Percentiles rank a stretch among this genome's conserved stretches.
These are phyloP conservation scores for Boletus sensibilis DNA, from an alignment of 768 basidiomycete species.

Conservation along the genomic window DNA sequence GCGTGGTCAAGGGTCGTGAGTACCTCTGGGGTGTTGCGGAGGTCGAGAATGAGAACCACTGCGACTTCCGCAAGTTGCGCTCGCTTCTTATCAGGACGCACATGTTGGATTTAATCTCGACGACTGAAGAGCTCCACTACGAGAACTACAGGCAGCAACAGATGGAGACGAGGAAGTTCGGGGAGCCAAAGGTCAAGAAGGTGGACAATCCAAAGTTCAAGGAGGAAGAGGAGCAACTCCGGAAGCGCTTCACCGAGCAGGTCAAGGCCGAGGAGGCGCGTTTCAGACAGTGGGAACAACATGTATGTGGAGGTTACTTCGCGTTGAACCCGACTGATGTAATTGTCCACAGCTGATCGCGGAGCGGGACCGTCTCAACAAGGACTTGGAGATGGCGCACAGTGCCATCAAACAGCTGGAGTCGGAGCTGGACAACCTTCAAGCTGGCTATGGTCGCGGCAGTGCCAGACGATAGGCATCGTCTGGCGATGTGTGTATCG, in stretches of 20 bases:
- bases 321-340: conserved; percentile 15
- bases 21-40: conserved; percentile 99
- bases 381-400: conserved; percentile 93
- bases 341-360: conserved; percentile 77
- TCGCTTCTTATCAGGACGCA: conserved; percentile 94
- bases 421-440: conserved; percentile 85
- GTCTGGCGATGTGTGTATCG: background rate
- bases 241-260: conserved; percentile 99
- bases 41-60: conserved; percentile 99
- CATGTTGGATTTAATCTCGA: conserved; percentile 97
- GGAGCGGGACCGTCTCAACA: conserved; percentile 98
- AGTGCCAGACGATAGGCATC: conserved; percentile 31
- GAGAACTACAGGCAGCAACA: conserved; percentile 97
- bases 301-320: conserved; percentile 52
- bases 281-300: conserved; percentile 99
- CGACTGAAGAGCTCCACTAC: conserved; percentile 94
- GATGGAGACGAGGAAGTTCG: conserved; percentile 99
- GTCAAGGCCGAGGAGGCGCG: conserved; percentile 98
- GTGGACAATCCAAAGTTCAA: conserved; percentile 99
- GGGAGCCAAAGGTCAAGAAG: conserved; percentile 98
- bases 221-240: conserved; percentile 95
- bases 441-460: conserved; percentile 81
- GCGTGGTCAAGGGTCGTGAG: conserved; percentile 93
- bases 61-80: conserved; percentile 97
- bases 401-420: conserved; percentile 90